Evolutionary conservation across 176 grass and related monocot species (phyloP), one percentile per base, ranked within the genome.

Genomic region (Saccharum spontaneum): DNA sequence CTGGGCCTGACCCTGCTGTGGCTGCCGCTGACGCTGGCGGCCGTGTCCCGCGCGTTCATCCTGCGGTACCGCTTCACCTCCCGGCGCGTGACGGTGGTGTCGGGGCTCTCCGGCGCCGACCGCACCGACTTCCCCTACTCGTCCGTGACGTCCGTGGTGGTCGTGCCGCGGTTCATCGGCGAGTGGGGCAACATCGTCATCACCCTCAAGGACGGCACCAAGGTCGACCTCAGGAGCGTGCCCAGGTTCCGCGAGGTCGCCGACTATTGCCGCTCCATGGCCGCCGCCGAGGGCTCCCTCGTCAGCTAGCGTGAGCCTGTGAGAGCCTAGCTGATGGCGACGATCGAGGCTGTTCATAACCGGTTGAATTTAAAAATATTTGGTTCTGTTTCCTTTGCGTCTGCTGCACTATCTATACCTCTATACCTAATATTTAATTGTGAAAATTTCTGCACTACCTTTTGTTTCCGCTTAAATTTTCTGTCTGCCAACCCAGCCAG

Each of bases 151-250:
- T 92, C 91, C 49, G 91, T 94, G 11, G 90, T 92, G 14, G 88
- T 92, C 26, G 97, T 99, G 81, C 97, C 91, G n/a, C 76, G 97
- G 43, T 96, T 98, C 77, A 49, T 99, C 79, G 97, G 93, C 13
- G 97, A 96, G 87, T 99, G 97, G 93, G 97, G 91, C 11, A 93
- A 99, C 65, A 88, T 99, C 79, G 73, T 99, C 85, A 96, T 96
- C 88, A 96, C 93, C 20, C 93, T 96, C 63, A 92, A 67, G 88
- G 93, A 98, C 76, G 93, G 91, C 48, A 93, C 93, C 82, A 95
- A 95, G 86, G 93, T 99, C 80, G 97, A 99, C 77, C 92, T 99
- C 41, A 88, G 97, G 86, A 99, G 93, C 82, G 97, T 95, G 69
- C 91, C 97, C 65, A 91, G 87, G 88, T 99, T 99, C 91, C 88